Conservation (phyloP, 345 rosid genomes). For the Dipteronia sinensis region DNA sequence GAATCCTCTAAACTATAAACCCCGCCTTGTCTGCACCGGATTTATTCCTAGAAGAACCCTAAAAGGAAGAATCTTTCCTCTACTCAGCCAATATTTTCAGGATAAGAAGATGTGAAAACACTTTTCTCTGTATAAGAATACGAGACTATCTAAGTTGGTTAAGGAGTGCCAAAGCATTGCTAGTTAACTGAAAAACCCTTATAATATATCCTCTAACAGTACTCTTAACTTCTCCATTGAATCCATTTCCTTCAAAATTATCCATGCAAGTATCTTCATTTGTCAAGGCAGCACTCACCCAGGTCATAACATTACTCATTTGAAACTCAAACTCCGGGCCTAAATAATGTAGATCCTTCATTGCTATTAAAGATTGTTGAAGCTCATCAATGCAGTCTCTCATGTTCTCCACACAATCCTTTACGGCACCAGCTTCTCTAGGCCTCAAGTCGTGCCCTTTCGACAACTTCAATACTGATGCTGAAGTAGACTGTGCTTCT, state of each 20-base stretch:
- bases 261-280: conserved; percentile 47
- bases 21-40: background rate
- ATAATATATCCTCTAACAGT: conserved; percentile 23
- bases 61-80: no score
- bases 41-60: background rate
- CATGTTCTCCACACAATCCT: conserved; percentile 41
- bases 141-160: conserved; percentile 4
- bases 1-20: no score
- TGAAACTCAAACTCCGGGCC: conserved; percentile 39
- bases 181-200: conserved; percentile 40
- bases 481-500: conserved; percentile 17
- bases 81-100: no score
- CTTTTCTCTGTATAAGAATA: no score
- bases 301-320: conserved; percentile 39
- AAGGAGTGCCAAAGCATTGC: conserved; percentile 47
- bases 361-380: conserved; percentile 28
- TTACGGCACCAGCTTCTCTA: conserved; percentile 33
- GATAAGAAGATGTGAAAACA: no score
- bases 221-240: conserved; percentile 29
- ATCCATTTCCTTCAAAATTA: conserved; percentile 27
- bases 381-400: conserved; percentile 39
- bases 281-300: conserved; percentile 59
- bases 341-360: conserved; percentile 27
- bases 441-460: conserved; percentile 15
- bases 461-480: conserved; percentile 16